These are phyloP conservation scores for Ophiorrhiza pumila DNA, from an alignment of 257 asterid species.

Conservation along the genomic window DNA sequence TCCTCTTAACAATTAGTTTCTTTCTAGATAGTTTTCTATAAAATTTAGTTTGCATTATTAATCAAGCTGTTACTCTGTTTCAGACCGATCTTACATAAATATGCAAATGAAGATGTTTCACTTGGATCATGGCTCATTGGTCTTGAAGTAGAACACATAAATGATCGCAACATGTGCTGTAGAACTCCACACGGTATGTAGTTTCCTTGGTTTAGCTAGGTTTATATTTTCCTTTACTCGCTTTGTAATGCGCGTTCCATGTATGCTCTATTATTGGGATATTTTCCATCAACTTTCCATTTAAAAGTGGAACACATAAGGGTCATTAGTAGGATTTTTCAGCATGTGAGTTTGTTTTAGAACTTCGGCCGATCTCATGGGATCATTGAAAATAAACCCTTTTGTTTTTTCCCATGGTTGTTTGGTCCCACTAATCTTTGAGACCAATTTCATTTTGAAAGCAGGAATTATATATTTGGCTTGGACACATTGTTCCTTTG, in stretches of 20 bases:
- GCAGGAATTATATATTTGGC: too few relatives aligned
- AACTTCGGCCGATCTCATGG: too few relatives aligned
- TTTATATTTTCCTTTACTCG: not conserved
- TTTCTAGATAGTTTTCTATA: not conserved
- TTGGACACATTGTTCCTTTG: too few relatives aligned
- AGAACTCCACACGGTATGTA: slow-evolving; percentile 24
- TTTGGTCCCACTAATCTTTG: too few relatives aligned
- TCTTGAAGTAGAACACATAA: slow-evolving; percentile 29
- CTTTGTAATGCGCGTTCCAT: too few relatives aligned
- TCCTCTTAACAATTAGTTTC: not conserved
- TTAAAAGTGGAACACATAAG: too few relatives aligned
- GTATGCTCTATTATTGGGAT: not conserved
- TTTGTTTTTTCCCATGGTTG: too few relatives aligned
- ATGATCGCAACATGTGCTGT: slow-evolving; percentile 30
- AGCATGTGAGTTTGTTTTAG: too few relatives aligned
- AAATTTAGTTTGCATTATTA: not conserved
- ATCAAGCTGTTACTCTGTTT: not conserved
- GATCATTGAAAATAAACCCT: too few relatives aligned
- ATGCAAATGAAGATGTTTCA: slow-evolving; percentile 37
- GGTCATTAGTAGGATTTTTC: too few relatives aligned
- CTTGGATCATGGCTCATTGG: slow-evolving; percentile 37
- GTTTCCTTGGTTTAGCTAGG: not conserved
- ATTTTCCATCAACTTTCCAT: not conserved
- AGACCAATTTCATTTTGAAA: too few relatives aligned
- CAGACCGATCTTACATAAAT: slow-evolving; percentile 29